Percentiles rank a stretch among this genome's conserved stretches.
Conservation (phyloP, 306 rosid genomes). For the Urtica urens region DNA sequence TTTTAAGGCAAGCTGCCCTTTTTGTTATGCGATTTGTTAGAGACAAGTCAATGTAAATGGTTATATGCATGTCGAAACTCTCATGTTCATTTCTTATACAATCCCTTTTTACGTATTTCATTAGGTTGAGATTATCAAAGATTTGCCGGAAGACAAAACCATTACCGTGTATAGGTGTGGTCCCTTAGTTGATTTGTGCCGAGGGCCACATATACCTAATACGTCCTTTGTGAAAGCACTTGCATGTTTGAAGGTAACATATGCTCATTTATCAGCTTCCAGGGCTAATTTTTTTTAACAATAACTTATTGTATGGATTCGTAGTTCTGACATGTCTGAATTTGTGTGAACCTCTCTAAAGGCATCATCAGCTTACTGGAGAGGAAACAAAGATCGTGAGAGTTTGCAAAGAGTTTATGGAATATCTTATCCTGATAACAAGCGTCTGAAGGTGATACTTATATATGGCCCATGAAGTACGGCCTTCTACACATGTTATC, state of each 20-base stretch:
- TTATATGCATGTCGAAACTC: conserved; percentile 7
- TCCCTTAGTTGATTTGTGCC: conserved; percentile 85
- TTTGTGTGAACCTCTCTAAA: conserved; percentile 22
- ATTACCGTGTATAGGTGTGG: conserved; percentile 97
- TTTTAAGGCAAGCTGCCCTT: conserved; percentile 57
- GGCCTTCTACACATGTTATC: not conserved
- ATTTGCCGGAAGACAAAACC: conserved; percentile 82
- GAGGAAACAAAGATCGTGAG: conserved; percentile 84
- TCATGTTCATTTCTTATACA: conserved; percentile 6
- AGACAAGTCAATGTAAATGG: not conserved
- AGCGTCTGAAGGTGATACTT: conserved; percentile 64
- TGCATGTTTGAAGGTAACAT: conserved; percentile 70
- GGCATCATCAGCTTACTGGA: conserved; percentile 99
- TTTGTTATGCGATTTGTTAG: conserved; percentile 2
- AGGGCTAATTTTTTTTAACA: not conserved
- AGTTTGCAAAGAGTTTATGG: conserved; percentile 96
- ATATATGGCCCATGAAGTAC: not conserved
- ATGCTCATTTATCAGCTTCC: conserved; percentile 5
- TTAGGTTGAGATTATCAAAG: conserved; percentile 92
- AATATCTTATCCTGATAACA: conserved; percentile 89
- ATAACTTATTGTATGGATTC: not conserved
- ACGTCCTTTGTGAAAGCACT: conserved; percentile 92
- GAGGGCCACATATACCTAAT: conserved; percentile 96
- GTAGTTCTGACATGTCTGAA: not conserved
- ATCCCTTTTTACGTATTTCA: conserved; percentile 6